Conservation (phyloP, 2,329 filamentous ascomycete genomes). For the Aureobasidium musti region DNA sequence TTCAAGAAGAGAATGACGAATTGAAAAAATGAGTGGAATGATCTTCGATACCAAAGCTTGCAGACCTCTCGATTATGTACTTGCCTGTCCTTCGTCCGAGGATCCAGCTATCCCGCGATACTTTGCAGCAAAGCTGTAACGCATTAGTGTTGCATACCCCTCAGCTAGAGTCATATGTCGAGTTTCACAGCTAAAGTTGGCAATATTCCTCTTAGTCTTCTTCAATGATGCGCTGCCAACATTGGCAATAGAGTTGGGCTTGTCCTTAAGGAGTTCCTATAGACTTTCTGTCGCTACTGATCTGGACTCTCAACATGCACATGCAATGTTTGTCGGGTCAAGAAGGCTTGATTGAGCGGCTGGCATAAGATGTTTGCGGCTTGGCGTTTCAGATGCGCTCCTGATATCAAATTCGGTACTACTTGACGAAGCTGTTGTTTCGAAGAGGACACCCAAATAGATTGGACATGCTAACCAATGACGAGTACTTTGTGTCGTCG, state of each 20-base stretch:
- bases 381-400: slow-evolving; percentile 20
- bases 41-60: background rate
- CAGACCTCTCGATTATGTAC: slow-evolving; percentile 11
- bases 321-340: background rate
- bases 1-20: background rate
- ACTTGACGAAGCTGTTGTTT: background rate
- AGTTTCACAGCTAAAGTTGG: slow-evolving; percentile 20
- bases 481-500: background rate
- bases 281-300: background rate
- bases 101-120: background rate
- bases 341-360: background rate
- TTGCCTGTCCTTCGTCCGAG: slow-evolving; percentile 7
- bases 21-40: background rate
- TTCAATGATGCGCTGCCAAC: background rate
- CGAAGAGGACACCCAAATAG: background rate
- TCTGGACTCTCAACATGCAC: background rate
- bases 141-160: slow-evolving; percentile 27
- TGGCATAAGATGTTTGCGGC: background rate
- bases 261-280: background rate
- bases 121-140: slow-evolving; percentile 8
- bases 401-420: background rate
- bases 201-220: background rate
- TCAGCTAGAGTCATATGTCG: background rate
- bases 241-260: background rate
- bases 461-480: background rate